phyloP scores from a whole-genome alignment of 345 rosid species.

The Camelina sativa region DNA sequence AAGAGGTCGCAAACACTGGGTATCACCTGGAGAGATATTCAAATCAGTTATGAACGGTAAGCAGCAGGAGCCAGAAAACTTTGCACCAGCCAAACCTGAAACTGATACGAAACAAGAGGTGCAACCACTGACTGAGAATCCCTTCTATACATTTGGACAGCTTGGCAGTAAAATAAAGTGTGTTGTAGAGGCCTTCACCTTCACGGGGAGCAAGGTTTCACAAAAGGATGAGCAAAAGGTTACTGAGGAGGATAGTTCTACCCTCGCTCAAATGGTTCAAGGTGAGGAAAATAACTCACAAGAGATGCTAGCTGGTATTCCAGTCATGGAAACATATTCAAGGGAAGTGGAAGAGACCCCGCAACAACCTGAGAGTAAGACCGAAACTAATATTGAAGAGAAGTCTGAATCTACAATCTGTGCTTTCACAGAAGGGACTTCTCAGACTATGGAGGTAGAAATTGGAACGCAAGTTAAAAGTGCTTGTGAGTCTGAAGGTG shows the following conservation, averaged over 20 bases:
- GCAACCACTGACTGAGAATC: conserved; percentile 39
- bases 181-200: conserved; percentile 47
- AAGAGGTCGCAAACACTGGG: conserved; percentile 48
- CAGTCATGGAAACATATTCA: conserved; percentile 41
- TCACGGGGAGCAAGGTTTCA: conserved; percentile 45
- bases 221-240: conserved; percentile 44
- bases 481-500: conserved; percentile 29
- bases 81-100: conserved; percentile 46
- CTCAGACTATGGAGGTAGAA: conserved; percentile 30
- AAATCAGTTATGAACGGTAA: conserved; percentile 40
- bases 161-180: conserved; percentile 39
- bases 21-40: conserved; percentile 41
- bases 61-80: conserved; percentile 44
- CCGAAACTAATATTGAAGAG: conserved; percentile 28
- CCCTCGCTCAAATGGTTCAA: conserved; percentile 41
- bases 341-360: conserved; percentile 46
- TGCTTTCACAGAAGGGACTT: conserved; percentile 27
- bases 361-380: conserved; percentile 43
- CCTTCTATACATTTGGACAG: conserved; percentile 49
- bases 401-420: conserved; percentile 32
- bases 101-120: conserved; percentile 41
- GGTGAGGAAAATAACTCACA: conserved; percentile 47
- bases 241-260: conserved; percentile 39
- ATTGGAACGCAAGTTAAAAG: conserved; percentile 29
- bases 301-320: conserved; percentile 36